Percentiles rank a stretch among this genome's conserved stretches.
Conservation (phyloP, 345 rosid species). For the Microthlaspi erraticum region DNA sequence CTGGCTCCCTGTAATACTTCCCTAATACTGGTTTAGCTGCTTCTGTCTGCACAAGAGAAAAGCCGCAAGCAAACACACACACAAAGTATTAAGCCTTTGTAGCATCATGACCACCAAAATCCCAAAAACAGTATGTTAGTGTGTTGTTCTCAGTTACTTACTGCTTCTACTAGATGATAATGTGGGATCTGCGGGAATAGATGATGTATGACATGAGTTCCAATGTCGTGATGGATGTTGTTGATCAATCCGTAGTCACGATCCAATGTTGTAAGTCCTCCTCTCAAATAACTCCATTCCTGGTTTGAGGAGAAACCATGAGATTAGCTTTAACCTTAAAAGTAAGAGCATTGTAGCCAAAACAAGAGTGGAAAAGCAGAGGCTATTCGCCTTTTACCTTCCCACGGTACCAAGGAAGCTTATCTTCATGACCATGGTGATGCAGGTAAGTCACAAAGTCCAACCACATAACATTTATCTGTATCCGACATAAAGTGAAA, state of each 20-base stretch:
- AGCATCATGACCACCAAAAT: slow-evolving; percentile 8
- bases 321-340: slow-evolving; percentile 7
- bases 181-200: slow-evolving; percentile 98
- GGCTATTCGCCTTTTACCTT: slow-evolving; percentile 53
- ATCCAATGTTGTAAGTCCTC: slow-evolving; percentile 91
- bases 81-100: slow-evolving; percentile 1
- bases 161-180: slow-evolving; percentile 89
- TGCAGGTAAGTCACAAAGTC: slow-evolving; percentile 87
- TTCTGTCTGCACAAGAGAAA: slow-evolving; percentile 58
- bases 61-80: neutral
- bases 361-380: slow-evolving; percentile 12
- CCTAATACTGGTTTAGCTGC: slow-evolving; percentile 89
- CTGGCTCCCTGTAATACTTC: slow-evolving; percentile 79
- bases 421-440: slow-evolving; percentile 87
- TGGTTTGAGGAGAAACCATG: slow-evolving; percentile 34
- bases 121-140: neutral
- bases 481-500: slow-evolving; percentile 13
- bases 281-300: slow-evolving; percentile 96
- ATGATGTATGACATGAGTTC: slow-evolving; percentile 94
- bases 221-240: slow-evolving; percentile 93
- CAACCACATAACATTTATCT: slow-evolving; percentile 85
- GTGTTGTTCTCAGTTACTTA: slow-evolving; percentile 40
- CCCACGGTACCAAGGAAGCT: slow-evolving; percentile 95
- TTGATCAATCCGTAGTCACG: slow-evolving; percentile 88
- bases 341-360: neutral